Evolutionary conservation across 768 basidiomycete genomes (phyloP).

Genomic region (Clathrus columnatus): DNA sequence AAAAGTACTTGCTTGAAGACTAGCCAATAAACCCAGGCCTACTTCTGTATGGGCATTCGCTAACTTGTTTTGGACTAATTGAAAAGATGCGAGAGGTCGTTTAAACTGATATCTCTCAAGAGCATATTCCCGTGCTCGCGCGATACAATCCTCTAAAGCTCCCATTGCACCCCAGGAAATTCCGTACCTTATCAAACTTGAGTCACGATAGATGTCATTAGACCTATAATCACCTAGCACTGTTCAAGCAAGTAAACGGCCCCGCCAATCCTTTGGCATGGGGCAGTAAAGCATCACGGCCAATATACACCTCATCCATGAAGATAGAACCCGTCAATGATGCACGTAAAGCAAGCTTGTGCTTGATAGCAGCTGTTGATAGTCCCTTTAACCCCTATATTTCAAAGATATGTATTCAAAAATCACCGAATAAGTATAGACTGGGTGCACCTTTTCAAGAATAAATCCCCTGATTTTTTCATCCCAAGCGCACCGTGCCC

Average conservation of each 20-base stretch:
- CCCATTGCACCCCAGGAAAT: conserved; percentile 97
- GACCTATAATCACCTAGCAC: conserved; percentile 45
- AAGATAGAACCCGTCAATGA: conserved; percentile 82
- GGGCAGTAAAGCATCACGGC: conserved; percentile 67
- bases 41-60: conserved; percentile 88
- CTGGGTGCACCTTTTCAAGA: conserved; percentile 64
- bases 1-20: conserved; percentile 45
- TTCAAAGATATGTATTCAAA: neutral
- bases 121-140: conserved; percentile 70
- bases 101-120: conserved; percentile 87
- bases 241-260: conserved; percentile 90
- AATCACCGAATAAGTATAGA: conserved; percentile 2
- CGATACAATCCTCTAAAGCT: conserved; percentile 85
- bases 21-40: conserved; percentile 66
- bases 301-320: conserved; percentile 83
- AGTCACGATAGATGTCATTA: neutral
- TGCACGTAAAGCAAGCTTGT: conserved; percentile 85
- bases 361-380: conserved; percentile 79
- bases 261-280: conserved; percentile 69
- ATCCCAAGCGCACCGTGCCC: conserved; percentile 96
- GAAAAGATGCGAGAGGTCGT: conserved; percentile 86
- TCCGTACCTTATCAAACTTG: conserved; percentile 45
- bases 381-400: conserved; percentile 74
- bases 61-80: conserved; percentile 96
- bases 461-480: conserved; percentile 83